Evolutionary conservation across 169 alveolate genomes (phyloP).

Genomic region (Nephromyces sp.): DNA sequence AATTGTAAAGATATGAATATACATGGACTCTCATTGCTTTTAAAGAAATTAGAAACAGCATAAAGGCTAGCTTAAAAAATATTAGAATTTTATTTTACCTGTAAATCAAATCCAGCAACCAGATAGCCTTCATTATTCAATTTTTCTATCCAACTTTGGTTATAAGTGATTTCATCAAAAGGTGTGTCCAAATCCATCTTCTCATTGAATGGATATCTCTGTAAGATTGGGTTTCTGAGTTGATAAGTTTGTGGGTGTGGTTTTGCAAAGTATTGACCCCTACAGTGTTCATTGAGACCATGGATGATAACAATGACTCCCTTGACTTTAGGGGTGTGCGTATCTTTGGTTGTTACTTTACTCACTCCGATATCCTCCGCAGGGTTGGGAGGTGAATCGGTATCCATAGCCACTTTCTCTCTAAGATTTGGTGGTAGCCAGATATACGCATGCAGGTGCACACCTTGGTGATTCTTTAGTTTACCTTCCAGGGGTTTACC

Average conservation of each 20-base stretch:
- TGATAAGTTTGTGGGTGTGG: not conserved
- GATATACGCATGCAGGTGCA: conserved; percentile 3
- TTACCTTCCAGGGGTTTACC: conserved; percentile 9
- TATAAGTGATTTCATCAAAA: not conserved
- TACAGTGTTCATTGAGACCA: conserved; percentile 28
- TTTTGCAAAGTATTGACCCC: conserved; percentile 12
- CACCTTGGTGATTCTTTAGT: not conserved
- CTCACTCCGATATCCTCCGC: not conserved
- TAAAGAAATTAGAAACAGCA: too few relatives aligned
- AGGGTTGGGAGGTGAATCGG: not conserved
- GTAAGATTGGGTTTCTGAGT: not conserved
- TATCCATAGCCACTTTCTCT: too few relatives aligned
- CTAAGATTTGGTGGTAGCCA: conserved; percentile 8
- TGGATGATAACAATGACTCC: conserved; percentile 27
- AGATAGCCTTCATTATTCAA: conserved; percentile 10
- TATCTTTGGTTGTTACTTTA: not conserved
- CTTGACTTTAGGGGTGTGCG: not conserved
- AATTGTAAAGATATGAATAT: too few relatives aligned
- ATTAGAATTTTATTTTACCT: too few relatives aligned
- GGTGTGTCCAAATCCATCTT: not conserved
- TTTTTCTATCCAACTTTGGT: conserved; percentile 23
- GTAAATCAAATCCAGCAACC: conserved; percentile 25
- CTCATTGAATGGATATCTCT: not conserved
- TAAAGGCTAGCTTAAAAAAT: too few relatives aligned
- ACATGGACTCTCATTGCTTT: too few relatives aligned